These are phyloP conservation scores for Penicillium antarcticum DNA, from an alignment of 495 filamentous ascomycete genomes.

Conservation along the genomic window DNA sequence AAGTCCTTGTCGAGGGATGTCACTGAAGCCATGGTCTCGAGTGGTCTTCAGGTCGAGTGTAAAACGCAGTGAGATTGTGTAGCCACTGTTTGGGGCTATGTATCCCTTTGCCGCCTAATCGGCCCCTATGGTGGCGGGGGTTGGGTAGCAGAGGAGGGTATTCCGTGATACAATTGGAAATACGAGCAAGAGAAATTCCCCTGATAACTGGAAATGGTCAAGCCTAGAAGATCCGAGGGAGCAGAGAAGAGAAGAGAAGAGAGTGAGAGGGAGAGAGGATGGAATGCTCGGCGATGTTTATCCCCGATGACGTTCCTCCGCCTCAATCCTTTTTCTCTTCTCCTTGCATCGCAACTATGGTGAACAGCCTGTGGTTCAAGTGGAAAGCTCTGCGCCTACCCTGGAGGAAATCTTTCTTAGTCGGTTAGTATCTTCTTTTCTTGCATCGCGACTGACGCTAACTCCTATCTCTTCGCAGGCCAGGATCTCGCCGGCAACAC, in stretches of 20 bases:
- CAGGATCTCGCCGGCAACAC: conserved; percentile 86
- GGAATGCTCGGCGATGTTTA: conserved; percentile 29
- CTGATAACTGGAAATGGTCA: not conserved
- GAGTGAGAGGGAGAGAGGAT: conserved; percentile 11
- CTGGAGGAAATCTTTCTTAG: conserved; percentile 79
- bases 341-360: conserved; percentile 18
- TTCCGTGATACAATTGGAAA: conserved; percentile 6
- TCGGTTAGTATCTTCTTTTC: conserved; percentile 53
- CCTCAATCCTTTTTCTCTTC: conserved; percentile 10
- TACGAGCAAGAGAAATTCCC: not conserved
- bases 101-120: conserved; percentile 28
- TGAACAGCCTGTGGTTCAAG: conserved; percentile 67
- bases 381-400: conserved; percentile 84
- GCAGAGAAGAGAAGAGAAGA: conserved; percentile 2
- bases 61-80: conserved; percentile 2
- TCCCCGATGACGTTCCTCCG: conserved; percentile 31
- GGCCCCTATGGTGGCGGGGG: conserved; percentile 15
- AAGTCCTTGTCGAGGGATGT: conserved; percentile 93
- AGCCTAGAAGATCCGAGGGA: not conserved
- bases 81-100: conserved; percentile 1
- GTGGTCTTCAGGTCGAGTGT: not conserved
- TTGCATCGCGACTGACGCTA: conserved; percentile 9
- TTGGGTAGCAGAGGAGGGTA: conserved; percentile 18
- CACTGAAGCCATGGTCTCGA: conserved; percentile 78
- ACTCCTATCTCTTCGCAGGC: conserved; percentile 49